A percentile compares a stretch with the other conserved stretches of the same genome.
Evolutionary conservation across 1,284 basidiomycete species (phyloP).

Genomic region (Fomes fomentarius): DNA sequence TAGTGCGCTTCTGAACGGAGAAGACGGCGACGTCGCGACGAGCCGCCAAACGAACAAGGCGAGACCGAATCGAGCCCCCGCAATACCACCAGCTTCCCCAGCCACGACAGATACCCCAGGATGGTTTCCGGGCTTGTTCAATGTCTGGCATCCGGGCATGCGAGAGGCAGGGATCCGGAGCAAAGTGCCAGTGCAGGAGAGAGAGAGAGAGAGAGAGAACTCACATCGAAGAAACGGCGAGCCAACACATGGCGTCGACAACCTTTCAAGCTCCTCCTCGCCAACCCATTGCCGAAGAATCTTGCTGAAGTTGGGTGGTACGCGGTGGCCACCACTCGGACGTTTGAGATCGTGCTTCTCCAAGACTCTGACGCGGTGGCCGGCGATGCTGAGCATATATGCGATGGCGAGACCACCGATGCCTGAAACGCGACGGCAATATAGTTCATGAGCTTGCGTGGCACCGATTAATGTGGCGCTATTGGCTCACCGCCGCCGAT

Average conservation of each 20-base stretch:
- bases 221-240: slow-evolving; percentile 35
- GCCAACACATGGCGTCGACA: slow-evolving; percentile 34
- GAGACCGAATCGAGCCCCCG: too few species aligned
- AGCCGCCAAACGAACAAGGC: too few species aligned
- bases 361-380: slow-evolving; percentile 54
- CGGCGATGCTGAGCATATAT: slow-evolving; percentile 47
- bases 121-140: too few species aligned
- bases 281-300: slow-evolving; percentile 57
- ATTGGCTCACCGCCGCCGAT: slow-evolving; percentile 28
- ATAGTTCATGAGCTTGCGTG: background rate
- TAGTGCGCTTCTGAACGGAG: too few species aligned
- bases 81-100: too few species aligned
- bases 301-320: slow-evolving; percentile 56
- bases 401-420: slow-evolving; percentile 53
- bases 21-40: background rate
- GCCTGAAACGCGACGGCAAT: slow-evolving; percentile 20
- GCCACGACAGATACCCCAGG: too few species aligned
- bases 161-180: too few species aligned
- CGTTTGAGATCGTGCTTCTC: slow-evolving; percentile 42
- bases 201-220: too few species aligned
- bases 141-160: too few species aligned
- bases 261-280: slow-evolving; percentile 38
- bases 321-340: slow-evolving; percentile 46
- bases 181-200: too few species aligned
- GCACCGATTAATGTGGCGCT: too few species aligned